Evolutionary conservation across 2,329 filamentous ascomycete species (phyloP), one percentile per base, ranked within the genome.

Genomic region (Neoscytalidium dimidiatum): DNA sequence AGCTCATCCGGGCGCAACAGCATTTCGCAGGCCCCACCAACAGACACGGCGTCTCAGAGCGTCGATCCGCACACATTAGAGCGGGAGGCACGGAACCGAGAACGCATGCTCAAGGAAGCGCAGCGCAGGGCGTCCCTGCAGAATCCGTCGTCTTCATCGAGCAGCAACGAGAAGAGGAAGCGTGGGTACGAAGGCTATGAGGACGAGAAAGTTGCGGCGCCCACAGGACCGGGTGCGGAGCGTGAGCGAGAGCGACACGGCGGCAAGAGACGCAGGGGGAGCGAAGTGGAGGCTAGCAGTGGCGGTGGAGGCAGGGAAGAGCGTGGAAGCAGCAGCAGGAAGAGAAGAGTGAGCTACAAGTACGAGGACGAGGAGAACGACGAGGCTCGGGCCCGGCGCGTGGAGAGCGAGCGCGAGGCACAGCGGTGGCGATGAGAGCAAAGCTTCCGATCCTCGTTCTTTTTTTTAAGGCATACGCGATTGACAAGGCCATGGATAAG

Each of bases 51-150:
- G 11, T 43, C 60, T 13, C 53, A 62, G 11, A 38, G 64, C 14
- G 72, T 64, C 4, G 87, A 90, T 68, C 83, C 86, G n/a, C 89
- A 91, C 74, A 89, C 89, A 1, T 80, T 88, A 0, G 90, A 92
- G 75, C 86, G 90, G 23, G 89, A 91, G 72, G 86, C 85, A 13
- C 81, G 88, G 17, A 85, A 90, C 71, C 83, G 88, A 51, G 88
- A 90, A 74, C 82, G 90, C 28, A 80, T 91, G 60, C 80, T 89
- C 13, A 89, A 88, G 71, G 90, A 92, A 76, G 86, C 87, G 43
- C 87, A 91, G 75, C 84, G 76, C 82, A 87, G 49, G 81, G 61
- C 56, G 6, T 60, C 43, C 13, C 56, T 67, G 21, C 66, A 67
- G 8, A 63, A 64, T 2, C 64, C 49, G 2, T 35, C 56, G 6